Evolutionary conservation across 164 flowering plant genomes (phyloP).

Genomic region (Akebia trifoliata): DNA sequence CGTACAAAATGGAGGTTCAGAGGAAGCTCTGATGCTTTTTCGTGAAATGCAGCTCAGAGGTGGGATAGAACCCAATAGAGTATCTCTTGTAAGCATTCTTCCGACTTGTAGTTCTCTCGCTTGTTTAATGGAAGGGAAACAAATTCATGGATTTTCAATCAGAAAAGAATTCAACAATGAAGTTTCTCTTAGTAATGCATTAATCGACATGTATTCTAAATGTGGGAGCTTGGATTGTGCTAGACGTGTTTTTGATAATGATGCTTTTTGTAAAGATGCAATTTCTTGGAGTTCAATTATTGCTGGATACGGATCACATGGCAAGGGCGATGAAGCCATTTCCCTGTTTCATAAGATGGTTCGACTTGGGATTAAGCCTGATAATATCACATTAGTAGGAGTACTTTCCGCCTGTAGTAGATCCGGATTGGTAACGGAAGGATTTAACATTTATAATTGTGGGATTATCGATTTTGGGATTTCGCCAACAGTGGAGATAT

Average conservation of each 20-base stretch:
- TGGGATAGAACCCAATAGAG: slow-evolving; percentile 43
- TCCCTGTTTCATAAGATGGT: slow-evolving; percentile 44
- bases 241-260: slow-evolving; percentile 39
- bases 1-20: slow-evolving; percentile 34
- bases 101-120: slow-evolving; percentile 47
- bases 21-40: slow-evolving; percentile 50
- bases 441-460: slow-evolving; percentile 37
- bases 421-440: slow-evolving; percentile 51
- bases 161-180: slow-evolving; percentile 34
- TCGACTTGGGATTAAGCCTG: slow-evolving; percentile 40
- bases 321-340: slow-evolving; percentile 52
- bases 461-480: slow-evolving; percentile 25
- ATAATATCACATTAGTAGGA: slow-evolving; percentile 45
- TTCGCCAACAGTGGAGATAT: slow-evolving; percentile 50
- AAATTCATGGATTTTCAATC: slow-evolving; percentile 58
- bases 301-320: slow-evolving; percentile 57
- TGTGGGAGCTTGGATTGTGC: slow-evolving; percentile 57
- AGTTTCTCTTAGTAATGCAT: slow-evolving; percentile 46
- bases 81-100: slow-evolving; percentile 50
- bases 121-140: too few species aligned
- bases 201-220: slow-evolving; percentile 64
- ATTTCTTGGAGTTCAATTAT: slow-evolving; percentile 75
- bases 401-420: slow-evolving; percentile 68
- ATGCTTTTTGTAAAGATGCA: too few species aligned
- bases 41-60: slow-evolving; percentile 43